Conservation (phyloP, 2,329 filamentous ascomycete species). For the Fusarium phyllophilum region DNA sequence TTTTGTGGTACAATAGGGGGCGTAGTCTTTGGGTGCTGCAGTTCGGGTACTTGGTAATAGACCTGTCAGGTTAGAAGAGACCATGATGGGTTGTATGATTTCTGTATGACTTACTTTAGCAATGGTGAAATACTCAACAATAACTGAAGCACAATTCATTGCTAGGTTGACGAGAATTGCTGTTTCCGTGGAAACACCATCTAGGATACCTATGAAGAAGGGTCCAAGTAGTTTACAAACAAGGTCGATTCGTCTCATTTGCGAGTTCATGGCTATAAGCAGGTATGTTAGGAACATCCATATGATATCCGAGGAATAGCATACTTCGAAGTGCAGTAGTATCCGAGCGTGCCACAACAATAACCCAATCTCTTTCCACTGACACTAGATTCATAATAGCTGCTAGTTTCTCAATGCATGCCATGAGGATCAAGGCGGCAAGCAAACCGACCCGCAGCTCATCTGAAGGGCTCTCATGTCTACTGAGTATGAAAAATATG, state of each 20-base stretch:
- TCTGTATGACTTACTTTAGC: constrained; percentile 24
- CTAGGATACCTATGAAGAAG: constrained; percentile 63
- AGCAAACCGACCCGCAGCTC: constrained; percentile 45
- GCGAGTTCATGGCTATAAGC: constrained; percentile 60
- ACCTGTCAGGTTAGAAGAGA: constrained; percentile 35
- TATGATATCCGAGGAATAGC: background rate
- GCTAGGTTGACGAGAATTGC: constrained; percentile 61
- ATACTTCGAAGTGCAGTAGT: constrained; percentile 32
- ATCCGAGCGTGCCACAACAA: constrained; percentile 42
- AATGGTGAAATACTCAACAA: constrained; percentile 64
- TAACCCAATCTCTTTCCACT: constrained; percentile 76
- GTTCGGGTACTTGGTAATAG: constrained; percentile 39
- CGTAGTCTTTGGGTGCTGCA: constrained; percentile 39
- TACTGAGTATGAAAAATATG: constrained; percentile 52
- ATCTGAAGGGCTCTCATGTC: background rate
- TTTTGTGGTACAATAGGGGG: background rate
- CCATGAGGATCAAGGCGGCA: constrained; percentile 58
- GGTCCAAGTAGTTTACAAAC: constrained; percentile 68
- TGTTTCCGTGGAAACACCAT: constrained; percentile 57
- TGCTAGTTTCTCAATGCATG: constrained; percentile 75
- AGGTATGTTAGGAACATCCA: background rate
- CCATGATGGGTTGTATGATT: too few species aligned
- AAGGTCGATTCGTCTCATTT: constrained; percentile 71
- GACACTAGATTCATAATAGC: constrained; percentile 73
- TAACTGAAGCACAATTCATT: constrained; percentile 61